Percentiles rank a stretch among this genome's conserved stretches.
phyloP scores from a whole-genome alignment of 345 rosid genomes.

The Isatis tinctoria region DNA sequence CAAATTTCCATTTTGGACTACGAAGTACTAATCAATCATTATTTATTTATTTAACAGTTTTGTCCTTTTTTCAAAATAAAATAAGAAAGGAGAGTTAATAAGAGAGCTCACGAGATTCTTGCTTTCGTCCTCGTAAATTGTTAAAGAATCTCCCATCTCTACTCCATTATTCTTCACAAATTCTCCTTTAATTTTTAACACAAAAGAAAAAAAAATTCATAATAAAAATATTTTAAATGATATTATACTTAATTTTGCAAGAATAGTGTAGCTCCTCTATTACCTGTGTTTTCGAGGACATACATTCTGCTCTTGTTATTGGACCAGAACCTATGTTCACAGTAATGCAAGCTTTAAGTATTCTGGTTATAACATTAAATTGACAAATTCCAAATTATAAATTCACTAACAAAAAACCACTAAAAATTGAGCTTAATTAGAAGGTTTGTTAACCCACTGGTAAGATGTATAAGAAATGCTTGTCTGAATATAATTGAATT shows the following conservation, averaged over 20 bases:
- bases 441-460: neutral
- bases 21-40: conserved; percentile 24
- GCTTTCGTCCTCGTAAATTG: conserved; percentile 70
- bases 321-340: conserved; percentile 64
- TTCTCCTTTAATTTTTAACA: conserved; percentile 41
- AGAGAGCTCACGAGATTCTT: conserved; percentile 67
- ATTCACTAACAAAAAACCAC: neutral
- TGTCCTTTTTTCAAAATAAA: conserved; percentile 2
- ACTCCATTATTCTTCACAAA: conserved; percentile 52
- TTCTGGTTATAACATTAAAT: neutral
- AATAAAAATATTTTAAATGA: neutral
- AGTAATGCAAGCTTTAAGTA: conserved; percentile 1
- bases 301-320: conserved; percentile 91
- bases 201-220: neutral
- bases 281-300: conserved; percentile 80
- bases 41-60: neutral
- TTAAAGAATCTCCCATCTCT: conserved; percentile 54
- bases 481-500: neutral
- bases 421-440: neutral
- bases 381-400: neutral
- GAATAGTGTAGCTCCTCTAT: neutral
- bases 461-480: neutral
- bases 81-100: neutral
- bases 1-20: conserved; percentile 16
- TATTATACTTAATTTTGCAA: neutral